Evolutionary conservation across 306 rosid species (phyloP), one percentile per base, ranked within the genome.

Genomic region (Mimosa bimucronata): DNA sequence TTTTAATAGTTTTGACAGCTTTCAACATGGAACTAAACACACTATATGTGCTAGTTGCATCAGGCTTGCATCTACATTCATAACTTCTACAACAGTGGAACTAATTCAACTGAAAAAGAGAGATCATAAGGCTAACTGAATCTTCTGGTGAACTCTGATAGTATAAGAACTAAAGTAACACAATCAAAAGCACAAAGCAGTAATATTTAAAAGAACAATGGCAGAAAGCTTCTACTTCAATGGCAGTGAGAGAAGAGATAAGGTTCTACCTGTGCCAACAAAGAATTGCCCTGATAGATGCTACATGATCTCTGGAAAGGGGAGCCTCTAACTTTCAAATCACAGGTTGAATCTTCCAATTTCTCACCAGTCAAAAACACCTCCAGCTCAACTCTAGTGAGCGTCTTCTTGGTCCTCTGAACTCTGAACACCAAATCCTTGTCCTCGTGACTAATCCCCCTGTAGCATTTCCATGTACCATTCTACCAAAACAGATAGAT

Each of bases 211-310:
- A 19, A 55, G 14, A 55, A 61, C 37, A 12, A 4, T 5, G 67
- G 37, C 67, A 61, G 67, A 61, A 61, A 28, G 9, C 67, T 28
- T 48, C 30, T 9, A 50, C 34, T 26, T 14, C 53, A 45, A 62
- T 15, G 78, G 16, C 30, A 61, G 73, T 61, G 15, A 66, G 12
- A 12, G n/a, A 74, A 64, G 9, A 13, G 48, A 61, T 42, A 53
- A 66, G 30, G 9, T 62, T 15, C 29, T 84, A 94, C 98, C 98
- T 95, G 98, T 61, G 97, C 98, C 16, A 95, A 89, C 75, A 90
- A 82, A 53, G 76, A 82, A 80, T 67, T 61, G 80, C 78, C 90
- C 73, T 74, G 79, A 77, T 88, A 92, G 53, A 95, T 83, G 74
- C 75, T 84, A 83, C 98, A 95, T 29, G 97, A 87, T 88, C 78